Percentiles rank a stretch among this genome's conserved stretches.
Evolutionary conservation across 495 filamentous ascomycete genomes (phyloP).

Genomic region (Filosporella fistucella): DNA sequence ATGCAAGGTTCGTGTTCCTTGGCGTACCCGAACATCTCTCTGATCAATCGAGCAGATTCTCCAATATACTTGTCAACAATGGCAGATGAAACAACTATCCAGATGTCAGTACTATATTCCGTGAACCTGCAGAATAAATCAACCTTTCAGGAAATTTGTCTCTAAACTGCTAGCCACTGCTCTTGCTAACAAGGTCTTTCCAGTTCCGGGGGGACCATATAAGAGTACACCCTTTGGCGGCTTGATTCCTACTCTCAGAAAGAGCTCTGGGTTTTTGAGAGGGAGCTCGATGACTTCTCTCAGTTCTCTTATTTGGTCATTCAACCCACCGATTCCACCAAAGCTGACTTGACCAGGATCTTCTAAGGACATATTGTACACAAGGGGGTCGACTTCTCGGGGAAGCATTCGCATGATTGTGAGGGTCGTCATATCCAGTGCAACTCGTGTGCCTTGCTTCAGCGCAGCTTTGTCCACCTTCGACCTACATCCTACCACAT

Average conservation of each 20-base stretch:
- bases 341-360: slow-evolving; percentile 98
- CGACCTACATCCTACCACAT: slow-evolving; percentile 96
- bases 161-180: slow-evolving; percentile 96
- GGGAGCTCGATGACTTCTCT: slow-evolving; percentile 98
- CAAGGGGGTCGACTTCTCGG: slow-evolving; percentile 94
- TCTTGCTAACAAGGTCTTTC: slow-evolving; percentile 92
- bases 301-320: slow-evolving; percentile 97
- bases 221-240: slow-evolving; percentile 96
- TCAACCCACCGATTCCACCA: slow-evolving; percentile 96
- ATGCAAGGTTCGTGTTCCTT: slow-evolving; percentile 99
- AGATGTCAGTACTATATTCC: slow-evolving; percentile 2
- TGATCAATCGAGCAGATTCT: slow-evolving; percentile 93
- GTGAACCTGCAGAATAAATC: slow-evolving; percentile 1
- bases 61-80: slow-evolving; percentile 99
- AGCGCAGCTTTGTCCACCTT: slow-evolving; percentile 96
- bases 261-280: slow-evolving; percentile 97
- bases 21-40: slow-evolving; percentile 99
- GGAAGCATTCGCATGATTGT: slow-evolving; percentile 99
- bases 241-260: slow-evolving; percentile 96
- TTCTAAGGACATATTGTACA: slow-evolving; percentile 99
- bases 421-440: slow-evolving; percentile 98
- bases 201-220: slow-evolving; percentile 96
- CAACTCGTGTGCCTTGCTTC: slow-evolving; percentile 97
- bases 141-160: slow-evolving; percentile 98
- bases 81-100: slow-evolving; percentile 94